Conservation (phyloP, 2,329 filamentous ascomycete species). For the Fusarium drepaniforme region DNA sequence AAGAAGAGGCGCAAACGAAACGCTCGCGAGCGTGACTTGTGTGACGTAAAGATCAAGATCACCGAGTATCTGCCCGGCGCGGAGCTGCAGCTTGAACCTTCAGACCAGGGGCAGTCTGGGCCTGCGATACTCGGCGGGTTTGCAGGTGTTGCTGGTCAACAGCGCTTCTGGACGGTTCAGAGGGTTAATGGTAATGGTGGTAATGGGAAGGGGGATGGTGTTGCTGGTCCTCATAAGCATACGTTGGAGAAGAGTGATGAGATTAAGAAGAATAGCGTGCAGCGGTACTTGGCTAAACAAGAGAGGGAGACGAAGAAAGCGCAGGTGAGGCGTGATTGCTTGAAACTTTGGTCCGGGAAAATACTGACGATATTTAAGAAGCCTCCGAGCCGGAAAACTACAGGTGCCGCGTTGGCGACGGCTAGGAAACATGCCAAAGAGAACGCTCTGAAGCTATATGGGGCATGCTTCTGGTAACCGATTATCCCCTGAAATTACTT, state of each 20-base stretch:
- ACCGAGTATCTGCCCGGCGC: slow-evolving; percentile 79
- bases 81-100: slow-evolving; percentile 46
- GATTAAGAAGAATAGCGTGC: slow-evolving; percentile 85
- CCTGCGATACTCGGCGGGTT: slow-evolving; percentile 17
- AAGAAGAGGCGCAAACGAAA: slow-evolving; percentile 86
- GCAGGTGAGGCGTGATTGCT: slow-evolving; percentile 32
- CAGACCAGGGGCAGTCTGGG: slow-evolving; percentile 4
- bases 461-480: slow-evolving; percentile 82
- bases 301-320: slow-evolving; percentile 74
- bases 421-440: slow-evolving; percentile 78
- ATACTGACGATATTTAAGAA: slow-evolving; percentile 61
- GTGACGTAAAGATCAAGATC: slow-evolving; percentile 89
- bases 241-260: slow-evolving; percentile 79
- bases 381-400: slow-evolving; percentile 78
- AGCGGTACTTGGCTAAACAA: slow-evolving; percentile 72
- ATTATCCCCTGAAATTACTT: too few species aligned
- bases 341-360: too few species aligned
- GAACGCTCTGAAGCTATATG: slow-evolving; percentile 80
- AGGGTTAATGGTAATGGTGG: slow-evolving; percentile 82
- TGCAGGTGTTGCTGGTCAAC: slow-evolving; percentile 52
- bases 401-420: slow-evolving; percentile 77
- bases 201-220: slow-evolving; percentile 78
- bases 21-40: slow-evolving; percentile 82
- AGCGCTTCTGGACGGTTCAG: slow-evolving; percentile 79
- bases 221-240: slow-evolving; percentile 81